Evolutionary conservation across 495 filamentous ascomycete species (phyloP).

Genomic region (Collariella sp.): DNA sequence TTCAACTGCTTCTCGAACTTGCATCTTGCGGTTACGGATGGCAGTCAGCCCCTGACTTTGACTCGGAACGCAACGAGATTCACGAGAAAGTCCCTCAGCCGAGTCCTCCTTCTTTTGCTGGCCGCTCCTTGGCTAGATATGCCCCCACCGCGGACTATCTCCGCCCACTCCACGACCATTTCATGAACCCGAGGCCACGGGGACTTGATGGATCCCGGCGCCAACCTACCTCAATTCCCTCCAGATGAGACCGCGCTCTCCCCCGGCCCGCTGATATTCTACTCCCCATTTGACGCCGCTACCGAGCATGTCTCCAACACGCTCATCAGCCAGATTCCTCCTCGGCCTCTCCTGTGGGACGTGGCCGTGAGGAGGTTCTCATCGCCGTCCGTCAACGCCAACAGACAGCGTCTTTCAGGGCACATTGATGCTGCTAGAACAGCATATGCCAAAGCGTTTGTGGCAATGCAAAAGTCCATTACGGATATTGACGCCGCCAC

Average conservation of each 20-base stretch:
- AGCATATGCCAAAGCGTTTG: constrained; percentile 7
- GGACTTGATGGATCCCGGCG: constrained; percentile 1
- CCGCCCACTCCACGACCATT: neutral
- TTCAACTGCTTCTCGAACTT: too few relatives aligned
- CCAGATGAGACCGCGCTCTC: neutral
- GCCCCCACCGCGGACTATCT: neutral
- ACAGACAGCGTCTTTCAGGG: neutral
- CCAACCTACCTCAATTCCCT: neutral
- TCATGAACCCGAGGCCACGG: neutral
- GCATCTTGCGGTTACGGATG: too few relatives aligned
- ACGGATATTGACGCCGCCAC: constrained; percentile 1
- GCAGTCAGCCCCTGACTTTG: too few relatives aligned
- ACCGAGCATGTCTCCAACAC: neutral
- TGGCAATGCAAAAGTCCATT: constrained; percentile 6
- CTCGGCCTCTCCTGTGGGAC: neutral
- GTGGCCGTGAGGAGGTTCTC: constrained; percentile 10
- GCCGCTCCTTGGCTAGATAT: neutral
- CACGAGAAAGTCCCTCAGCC: too few relatives aligned
- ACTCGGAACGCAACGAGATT: too few relatives aligned
- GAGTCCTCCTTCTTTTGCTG: neutral
- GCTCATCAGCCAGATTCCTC: neutral
- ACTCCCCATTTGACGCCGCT: neutral
- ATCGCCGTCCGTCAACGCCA: neutral
- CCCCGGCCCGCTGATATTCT: neutral
- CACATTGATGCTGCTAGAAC: constrained; percentile 3